These are phyloP conservation scores for Apostasia shenzhenica DNA, from an alignment of 106 monocot genomes.

Conservation along the genomic window DNA sequence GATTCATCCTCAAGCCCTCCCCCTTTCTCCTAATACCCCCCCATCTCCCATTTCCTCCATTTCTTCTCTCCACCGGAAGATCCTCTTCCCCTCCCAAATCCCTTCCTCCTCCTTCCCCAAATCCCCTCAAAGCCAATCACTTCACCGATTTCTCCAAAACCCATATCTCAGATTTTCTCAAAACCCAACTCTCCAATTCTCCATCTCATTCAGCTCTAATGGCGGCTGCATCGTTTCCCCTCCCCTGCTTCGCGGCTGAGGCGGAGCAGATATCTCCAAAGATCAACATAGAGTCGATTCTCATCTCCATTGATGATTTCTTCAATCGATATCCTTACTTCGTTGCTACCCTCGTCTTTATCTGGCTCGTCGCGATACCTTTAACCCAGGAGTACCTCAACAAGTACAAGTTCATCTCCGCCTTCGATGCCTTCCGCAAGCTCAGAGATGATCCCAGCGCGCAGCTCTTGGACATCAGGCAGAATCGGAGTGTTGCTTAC, in stretches of 20 bases:
- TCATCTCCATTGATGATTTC: conserved; percentile 73
- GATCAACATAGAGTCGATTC: conserved; percentile 62
- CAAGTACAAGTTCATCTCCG: conserved; percentile 66
- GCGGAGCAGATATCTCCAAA: conserved; percentile 29
- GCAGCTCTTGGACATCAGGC: conserved; percentile 85
- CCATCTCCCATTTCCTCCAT: conserved; percentile 9
- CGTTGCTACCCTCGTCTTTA: conserved; percentile 51
- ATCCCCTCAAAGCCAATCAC: neutral
- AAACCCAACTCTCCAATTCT: neutral
- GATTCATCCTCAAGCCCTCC: conserved; percentile 10
- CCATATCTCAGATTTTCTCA: conserved; percentile 8
- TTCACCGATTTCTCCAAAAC: neutral
- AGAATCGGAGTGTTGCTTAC: conserved; percentile 46
- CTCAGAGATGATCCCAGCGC: conserved; percentile 53
- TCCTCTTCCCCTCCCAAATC: neutral
- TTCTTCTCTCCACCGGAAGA: neutral
- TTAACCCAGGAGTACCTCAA: conserved; percentile 63
- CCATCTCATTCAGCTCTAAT: conserved; percentile 10
- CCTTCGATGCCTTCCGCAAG: conserved; percentile 69
- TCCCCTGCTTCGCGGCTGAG: conserved; percentile 36
- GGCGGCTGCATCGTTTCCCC: conserved; percentile 12
- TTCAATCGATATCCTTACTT: conserved; percentile 83
- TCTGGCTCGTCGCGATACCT: conserved; percentile 80
- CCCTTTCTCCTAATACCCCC: conserved; percentile 7
- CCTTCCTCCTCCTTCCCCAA: neutral